Base-by-base conservation (phyloP, 768 basidiomycete species). In the Phanerochaete sordida region DNA sequence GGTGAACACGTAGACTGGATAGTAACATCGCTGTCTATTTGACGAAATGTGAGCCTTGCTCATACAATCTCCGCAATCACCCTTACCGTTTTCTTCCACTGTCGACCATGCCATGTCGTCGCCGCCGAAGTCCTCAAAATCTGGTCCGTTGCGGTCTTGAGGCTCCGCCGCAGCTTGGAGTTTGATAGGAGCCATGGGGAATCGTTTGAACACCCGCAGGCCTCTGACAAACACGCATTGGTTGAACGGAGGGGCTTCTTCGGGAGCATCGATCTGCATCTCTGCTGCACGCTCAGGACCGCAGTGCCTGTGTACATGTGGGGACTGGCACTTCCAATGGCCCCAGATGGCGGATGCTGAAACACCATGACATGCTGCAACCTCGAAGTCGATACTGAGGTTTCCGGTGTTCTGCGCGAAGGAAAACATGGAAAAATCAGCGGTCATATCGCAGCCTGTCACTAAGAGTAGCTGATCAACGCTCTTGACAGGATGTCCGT, bases 371-470 rank as follows among this genome's bases (percentile, higher is more conserved):
- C 8, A 15, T 13, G 26, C 47, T 2, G 24, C 27, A 24, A 21
- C 49, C 12, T 56, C 27, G 54, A 57, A 57, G 2, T 24, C n/a
- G 3, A 57, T 15, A 19, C 35, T 12, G 15, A 49, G 45, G 1
- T n/a, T 13, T 15, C 23, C 30, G 8, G n/a, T 13, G 33, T 39
- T 52, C 23, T 58, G 12, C 11, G 57, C 15, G 39, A 52, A 62
- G 9, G 58, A 35, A 13, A 57, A 24, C 61, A 62, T 62, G 2
- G 61, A 33, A 50, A 61, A 62, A 13, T 62, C 61, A 19, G 30
- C 23, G 2, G 61, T 59, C 24, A 57, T 45, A 35, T 59, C 61
- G 27, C 23, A 15, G 24, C 61, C 61, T 4, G 61, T 59, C 26
- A 62, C 57, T 2, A 62, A 39, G 15, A 62, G 15, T 16, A 58